phyloP scores from a whole-genome alignment of 75 land plant genomes.

The Pinus taeda region DNA sequence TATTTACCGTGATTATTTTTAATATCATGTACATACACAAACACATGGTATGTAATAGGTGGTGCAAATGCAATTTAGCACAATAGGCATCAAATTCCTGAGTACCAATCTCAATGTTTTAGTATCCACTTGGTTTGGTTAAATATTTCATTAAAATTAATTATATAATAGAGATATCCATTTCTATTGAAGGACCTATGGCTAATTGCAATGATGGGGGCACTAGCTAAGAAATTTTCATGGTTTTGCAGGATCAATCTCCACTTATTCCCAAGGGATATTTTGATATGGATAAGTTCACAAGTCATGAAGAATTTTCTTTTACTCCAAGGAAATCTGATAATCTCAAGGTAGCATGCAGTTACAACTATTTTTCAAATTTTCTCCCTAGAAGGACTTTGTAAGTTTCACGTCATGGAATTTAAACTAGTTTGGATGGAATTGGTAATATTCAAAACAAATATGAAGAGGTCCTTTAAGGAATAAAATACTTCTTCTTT shows the following conservation, averaged over 20 bases:
- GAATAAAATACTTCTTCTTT: not conserved
- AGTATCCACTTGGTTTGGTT: too few relatives aligned
- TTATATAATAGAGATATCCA: too few relatives aligned
- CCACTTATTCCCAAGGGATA: slow-evolving; percentile 5
- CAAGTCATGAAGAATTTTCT: not conserved
- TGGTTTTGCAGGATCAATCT: slow-evolving; percentile 2
- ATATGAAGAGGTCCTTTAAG: not conserved
- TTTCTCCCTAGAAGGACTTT: too few relatives aligned
- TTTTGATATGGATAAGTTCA: slow-evolving; percentile 5
- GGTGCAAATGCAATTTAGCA: too few relatives aligned
- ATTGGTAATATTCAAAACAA: not conserved
- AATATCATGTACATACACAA: not conserved
- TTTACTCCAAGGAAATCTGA: slow-evolving; percentile 2
- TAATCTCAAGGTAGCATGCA: not conserved
- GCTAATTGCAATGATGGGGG: too few relatives aligned
- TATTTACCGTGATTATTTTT: not conserved
- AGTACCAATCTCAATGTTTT: too few relatives aligned
- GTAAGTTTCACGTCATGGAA: too few relatives aligned
- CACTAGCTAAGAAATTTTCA: not conserved
- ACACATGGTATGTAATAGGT: not conserved
- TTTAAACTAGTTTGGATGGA: not conserved
- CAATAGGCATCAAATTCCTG: too few relatives aligned
- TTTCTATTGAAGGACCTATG: too few relatives aligned
- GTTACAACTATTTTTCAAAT: not conserved
- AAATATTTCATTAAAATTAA: too few relatives aligned